Percentiles rank a stretch among this genome's conserved stretches.
Conservation (phyloP, 2,329 filamentous ascomycete genomes). For the Didymella lethalis region DNA sequence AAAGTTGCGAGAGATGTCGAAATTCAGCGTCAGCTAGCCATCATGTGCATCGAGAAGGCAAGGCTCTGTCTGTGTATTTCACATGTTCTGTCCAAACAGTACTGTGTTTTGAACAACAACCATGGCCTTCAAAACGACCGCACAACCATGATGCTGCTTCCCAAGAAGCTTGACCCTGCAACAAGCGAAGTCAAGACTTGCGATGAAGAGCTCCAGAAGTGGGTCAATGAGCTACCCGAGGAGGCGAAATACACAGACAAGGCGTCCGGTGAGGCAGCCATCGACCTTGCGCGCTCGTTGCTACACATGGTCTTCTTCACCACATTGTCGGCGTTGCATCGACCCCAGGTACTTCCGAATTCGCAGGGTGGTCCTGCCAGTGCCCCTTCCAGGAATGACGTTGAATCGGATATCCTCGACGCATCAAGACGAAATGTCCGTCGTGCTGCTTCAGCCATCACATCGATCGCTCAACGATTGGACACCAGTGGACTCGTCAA, state of each 20-base stretch:
- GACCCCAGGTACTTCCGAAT: conserved; percentile 86
- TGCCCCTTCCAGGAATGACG: conserved; percentile 50
- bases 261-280: conserved; percentile 63
- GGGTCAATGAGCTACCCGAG: conserved; percentile 75
- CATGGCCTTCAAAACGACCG: conserved; percentile 74
- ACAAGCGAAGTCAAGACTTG: conserved; percentile 80
- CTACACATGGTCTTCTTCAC: conserved; percentile 95
- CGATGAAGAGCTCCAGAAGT: conserved; percentile 79
- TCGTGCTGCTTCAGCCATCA: conserved; percentile 84
- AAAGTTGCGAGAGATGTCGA: conserved; percentile 72
- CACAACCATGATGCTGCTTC: conserved; percentile 86
- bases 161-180: conserved; percentile 86
- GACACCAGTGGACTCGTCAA: conserved; percentile 75
- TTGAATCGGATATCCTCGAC: conserved; percentile 74
- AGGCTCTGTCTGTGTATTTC: conserved; percentile 90
- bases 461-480: conserved; percentile 79
- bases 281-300: conserved; percentile 79
- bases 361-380: conserved; percentile 62
- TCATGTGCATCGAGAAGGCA: conserved; percentile 91
- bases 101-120: conserved; percentile 87
- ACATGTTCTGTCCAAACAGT: conserved; percentile 87
- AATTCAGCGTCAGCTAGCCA: conserved; percentile 79
- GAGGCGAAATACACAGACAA: conserved; percentile 74
- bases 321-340: conserved; percentile 87
- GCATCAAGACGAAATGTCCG: conserved; percentile 83